Conservation (phyloP, 139 green algal species). For the Marvania coccoides region DNA sequence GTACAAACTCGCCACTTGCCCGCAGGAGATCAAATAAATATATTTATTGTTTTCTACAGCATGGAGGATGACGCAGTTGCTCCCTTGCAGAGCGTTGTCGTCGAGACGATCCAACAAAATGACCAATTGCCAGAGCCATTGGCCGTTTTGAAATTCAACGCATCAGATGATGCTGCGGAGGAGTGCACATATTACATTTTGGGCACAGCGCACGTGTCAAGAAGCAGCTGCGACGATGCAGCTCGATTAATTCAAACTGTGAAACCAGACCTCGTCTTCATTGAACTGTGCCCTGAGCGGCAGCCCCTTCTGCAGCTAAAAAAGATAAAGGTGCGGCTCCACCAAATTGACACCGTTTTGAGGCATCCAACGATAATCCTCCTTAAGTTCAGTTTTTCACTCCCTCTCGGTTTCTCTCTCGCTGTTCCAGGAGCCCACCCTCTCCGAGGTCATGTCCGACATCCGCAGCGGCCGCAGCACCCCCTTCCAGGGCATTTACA, state of each 20-base stretch:
- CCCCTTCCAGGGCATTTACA: constrained; percentile 44
- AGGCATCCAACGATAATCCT: neutral
- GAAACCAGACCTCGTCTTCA: constrained; percentile 14
- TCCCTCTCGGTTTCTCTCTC: neutral
- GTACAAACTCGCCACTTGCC: no score
- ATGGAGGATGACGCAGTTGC: neutral
- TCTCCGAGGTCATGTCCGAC: constrained; percentile 11
- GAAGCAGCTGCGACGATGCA: constrained; percentile 16
- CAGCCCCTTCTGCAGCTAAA: constrained; percentile 4
- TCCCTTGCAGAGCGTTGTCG: neutral
- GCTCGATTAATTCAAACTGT: constrained; percentile 7
- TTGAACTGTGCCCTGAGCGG: constrained; percentile 30
- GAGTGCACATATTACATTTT: constrained; percentile 15
- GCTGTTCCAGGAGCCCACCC: constrained; percentile 1
- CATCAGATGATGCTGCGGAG: neutral
- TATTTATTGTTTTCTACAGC: neutral
- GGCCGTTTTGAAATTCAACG: neutral
- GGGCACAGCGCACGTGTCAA: constrained; percentile 25
- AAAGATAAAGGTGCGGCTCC: constrained; percentile 1
- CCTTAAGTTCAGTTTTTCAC: no score
- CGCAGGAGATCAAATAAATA: no score
- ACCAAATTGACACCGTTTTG: neutral
- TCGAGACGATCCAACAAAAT: no score
- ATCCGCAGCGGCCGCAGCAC: constrained; percentile 11
- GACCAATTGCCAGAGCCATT: no score